These are phyloP conservation scores for Gracilaria vermiculophylla DNA, from an alignment of 23 red algal species.

Conservation along the genomic window DNA sequence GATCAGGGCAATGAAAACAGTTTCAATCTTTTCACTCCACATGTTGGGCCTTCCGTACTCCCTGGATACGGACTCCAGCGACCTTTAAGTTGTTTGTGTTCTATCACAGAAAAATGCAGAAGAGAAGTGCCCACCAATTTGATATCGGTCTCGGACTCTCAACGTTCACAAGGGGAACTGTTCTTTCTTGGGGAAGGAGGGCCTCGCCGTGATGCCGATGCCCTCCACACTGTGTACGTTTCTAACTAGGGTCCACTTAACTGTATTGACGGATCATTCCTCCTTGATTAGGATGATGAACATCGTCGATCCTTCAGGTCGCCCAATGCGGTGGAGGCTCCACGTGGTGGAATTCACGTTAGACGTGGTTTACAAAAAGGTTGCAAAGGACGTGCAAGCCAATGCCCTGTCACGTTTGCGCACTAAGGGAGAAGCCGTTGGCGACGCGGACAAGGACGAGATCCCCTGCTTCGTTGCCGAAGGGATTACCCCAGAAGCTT, in stretches of 20 bases:
- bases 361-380: not conserved
- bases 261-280: not conserved
- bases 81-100: too few species aligned
- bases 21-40: too few species aligned
- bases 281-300: not conserved
- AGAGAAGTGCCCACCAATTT: too few species aligned
- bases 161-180: too few species aligned
- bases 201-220: too few species aligned
- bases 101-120: too few species aligned
- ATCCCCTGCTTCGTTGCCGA: not conserved
- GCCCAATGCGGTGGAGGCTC: not conserved
- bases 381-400: too few species aligned
- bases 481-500: not conserved
- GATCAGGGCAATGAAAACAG: too few species aligned
- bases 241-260: not conserved
- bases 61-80: too few species aligned
- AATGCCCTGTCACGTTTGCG: not conserved
- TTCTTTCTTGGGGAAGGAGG: too few species aligned
- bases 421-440: not conserved
- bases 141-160: too few species aligned
- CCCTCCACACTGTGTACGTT: not conserved
- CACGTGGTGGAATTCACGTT: not conserved
- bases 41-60: too few species aligned
- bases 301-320: not conserved
- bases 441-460: not conserved